Evolutionary conservation across 495 filamentous ascomycete species (phyloP).

Genomic region (Amorphotheca resinae): DNA sequence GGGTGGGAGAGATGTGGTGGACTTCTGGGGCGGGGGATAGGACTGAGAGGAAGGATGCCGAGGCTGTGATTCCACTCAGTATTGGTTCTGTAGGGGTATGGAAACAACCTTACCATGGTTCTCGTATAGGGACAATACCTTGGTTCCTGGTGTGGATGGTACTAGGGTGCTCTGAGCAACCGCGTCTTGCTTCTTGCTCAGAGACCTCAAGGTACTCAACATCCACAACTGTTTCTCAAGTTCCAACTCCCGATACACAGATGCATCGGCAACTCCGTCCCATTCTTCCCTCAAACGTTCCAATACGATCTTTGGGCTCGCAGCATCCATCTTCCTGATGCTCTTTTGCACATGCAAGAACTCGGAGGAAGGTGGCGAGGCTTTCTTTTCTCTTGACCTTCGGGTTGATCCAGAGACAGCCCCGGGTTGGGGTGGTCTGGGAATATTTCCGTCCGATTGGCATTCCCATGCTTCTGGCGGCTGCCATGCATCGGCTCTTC

Average conservation of each 20-base stretch:
- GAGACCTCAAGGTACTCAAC: slow-evolving; percentile 9
- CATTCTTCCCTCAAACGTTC: slow-evolving; percentile 32
- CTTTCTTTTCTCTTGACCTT: not conserved
- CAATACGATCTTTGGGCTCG: slow-evolving; percentile 29
- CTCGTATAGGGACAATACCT: slow-evolving; percentile 17
- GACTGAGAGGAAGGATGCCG: slow-evolving; percentile 12
- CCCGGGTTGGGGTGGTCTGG: not conserved
- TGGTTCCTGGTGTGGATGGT: not conserved
- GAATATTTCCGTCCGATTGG: not conserved
- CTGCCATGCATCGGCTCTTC: slow-evolving; percentile 30
- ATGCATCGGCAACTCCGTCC: slow-evolving; percentile 26
- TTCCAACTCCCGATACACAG: slow-evolving; percentile 16
- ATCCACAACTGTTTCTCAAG: slow-evolving; percentile 20
- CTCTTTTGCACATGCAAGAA: slow-evolving; percentile 24
- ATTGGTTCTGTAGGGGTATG: not conserved
- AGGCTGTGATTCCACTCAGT: slow-evolving; percentile 6
- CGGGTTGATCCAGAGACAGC: no score
- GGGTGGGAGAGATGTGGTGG: slow-evolving; percentile 14
- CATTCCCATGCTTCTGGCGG: slow-evolving; percentile 28
- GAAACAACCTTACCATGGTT: slow-evolving; percentile 14
- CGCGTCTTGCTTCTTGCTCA: not conserved
- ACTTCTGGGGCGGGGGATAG: slow-evolving; percentile 4
- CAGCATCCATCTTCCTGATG: slow-evolving; percentile 31
- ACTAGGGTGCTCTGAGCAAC: no score
- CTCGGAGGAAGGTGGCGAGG: slow-evolving; percentile 1